These are phyloP conservation scores for Sporothrix globosa DNA, from an alignment of 2,329 filamentous ascomycete genomes.

Conservation along the genomic window DNA sequence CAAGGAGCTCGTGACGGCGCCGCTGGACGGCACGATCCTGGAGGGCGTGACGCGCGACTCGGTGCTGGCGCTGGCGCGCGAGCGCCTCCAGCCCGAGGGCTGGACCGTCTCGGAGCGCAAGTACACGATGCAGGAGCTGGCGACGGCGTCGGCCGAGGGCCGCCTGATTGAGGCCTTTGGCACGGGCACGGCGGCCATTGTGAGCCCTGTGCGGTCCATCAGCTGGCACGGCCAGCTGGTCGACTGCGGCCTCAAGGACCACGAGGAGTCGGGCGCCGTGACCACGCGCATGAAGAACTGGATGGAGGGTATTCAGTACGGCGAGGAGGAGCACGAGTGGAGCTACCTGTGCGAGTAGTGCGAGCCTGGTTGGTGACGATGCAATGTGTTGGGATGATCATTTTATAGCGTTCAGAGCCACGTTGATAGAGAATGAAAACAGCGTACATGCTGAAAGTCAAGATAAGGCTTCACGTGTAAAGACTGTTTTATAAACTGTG, in stretches of 20 bases:
- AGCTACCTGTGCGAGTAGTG: slow-evolving; percentile 61
- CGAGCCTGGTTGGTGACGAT: not conserved
- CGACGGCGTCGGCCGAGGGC: slow-evolving; percentile 79
- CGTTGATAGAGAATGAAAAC: not conserved
- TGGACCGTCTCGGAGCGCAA: slow-evolving; percentile 90
- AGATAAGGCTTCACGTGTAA: not conserved
- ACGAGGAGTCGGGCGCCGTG: slow-evolving; percentile 85
- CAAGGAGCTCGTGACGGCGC: slow-evolving; percentile 92
- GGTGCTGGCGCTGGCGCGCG: slow-evolving; percentile 80
- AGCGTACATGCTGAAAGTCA: not conserved
- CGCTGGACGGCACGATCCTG: slow-evolving; percentile 93
- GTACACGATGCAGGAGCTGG: slow-evolving; percentile 85
- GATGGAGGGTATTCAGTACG: slow-evolving; percentile 96
- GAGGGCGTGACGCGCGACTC: slow-evolving; percentile 94
- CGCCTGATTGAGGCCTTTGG: slow-evolving; percentile 92
- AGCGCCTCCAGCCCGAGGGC: slow-evolving; percentile 80
- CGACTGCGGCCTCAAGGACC: slow-evolving; percentile 77
- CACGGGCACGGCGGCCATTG: slow-evolving; percentile 89
- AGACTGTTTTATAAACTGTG: not conserved
- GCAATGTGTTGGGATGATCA: not conserved
- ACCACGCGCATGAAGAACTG: slow-evolving; percentile 88
- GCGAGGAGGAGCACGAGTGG: slow-evolving; percentile 90
- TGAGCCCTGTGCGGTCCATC: slow-evolving; percentile 86
- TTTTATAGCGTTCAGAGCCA: slow-evolving; percentile 8
- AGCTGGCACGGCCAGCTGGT: slow-evolving; percentile 83